Evolutionary conservation across 2,329 filamentous ascomycete species (phyloP).

Genomic region (Penicillium occitanis): DNA sequence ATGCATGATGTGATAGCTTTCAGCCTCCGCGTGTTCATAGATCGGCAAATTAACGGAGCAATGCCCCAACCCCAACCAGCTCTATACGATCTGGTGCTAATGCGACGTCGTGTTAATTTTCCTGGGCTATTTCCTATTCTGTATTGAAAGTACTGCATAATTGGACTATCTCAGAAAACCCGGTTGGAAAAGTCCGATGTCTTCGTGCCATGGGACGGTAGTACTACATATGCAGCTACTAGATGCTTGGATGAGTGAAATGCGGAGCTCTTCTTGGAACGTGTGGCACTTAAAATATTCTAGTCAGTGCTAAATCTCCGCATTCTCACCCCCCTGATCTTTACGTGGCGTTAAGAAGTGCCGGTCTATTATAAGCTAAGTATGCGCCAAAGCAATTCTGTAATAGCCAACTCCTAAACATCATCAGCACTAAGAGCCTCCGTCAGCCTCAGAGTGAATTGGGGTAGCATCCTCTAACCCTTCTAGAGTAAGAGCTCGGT

Average conservation of each 20-base stretch:
- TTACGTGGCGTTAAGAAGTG: not conserved
- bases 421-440: not conserved
- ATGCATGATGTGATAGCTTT: not conserved
- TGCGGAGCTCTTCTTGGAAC: not conserved
- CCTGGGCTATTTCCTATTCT: not conserved
- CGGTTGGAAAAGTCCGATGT: not conserved
- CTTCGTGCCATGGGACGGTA: not conserved
- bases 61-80: not conserved
- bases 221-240: not conserved
- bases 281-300: not conserved
- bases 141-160: not conserved
- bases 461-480: not conserved
- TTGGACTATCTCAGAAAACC: not conserved
- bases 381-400: not conserved
- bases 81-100: not conserved
- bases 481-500: not conserved
- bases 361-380: not conserved
- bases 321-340: not conserved
- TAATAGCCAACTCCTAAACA: not conserved
- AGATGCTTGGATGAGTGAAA: not conserved
- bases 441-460: not conserved
- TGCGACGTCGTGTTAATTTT: not conserved
- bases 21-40: not conserved
- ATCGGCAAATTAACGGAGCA: not conserved
- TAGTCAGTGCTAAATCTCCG: not conserved